Conservation (phyloP, 2,329 filamentous ascomycete genomes). For the Cladorrhinum sp. region DNA sequence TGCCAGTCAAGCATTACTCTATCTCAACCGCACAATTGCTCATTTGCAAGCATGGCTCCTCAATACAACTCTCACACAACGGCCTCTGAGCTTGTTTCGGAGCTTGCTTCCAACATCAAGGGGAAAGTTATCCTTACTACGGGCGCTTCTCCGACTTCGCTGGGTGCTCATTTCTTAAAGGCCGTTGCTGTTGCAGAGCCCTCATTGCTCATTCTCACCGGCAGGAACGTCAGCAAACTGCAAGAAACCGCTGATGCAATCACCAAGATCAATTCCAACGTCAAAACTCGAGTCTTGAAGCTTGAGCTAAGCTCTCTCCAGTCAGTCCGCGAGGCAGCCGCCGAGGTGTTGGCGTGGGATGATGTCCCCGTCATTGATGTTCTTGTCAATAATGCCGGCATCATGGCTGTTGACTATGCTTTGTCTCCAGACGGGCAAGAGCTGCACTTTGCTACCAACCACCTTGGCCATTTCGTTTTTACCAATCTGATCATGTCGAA, state of each 20-base stretch:
- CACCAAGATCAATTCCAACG: constrained; percentile 30
- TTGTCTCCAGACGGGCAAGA: constrained; percentile 42
- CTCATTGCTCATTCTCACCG: constrained; percentile 43
- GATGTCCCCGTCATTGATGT: constrained; percentile 38
- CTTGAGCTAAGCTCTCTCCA: constrained; percentile 42
- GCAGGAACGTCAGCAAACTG: constrained; percentile 42
- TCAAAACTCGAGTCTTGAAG: constrained; percentile 34
- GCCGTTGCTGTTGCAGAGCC: constrained; percentile 41
- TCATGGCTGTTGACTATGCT: constrained; percentile 37
- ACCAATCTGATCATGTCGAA: constrained; percentile 44
- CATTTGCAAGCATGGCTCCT: constrained; percentile 6
- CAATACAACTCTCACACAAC: constrained; percentile 17
- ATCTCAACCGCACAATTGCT: not conserved
- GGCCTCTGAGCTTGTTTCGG: constrained; percentile 10
- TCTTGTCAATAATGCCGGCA: constrained; percentile 45
- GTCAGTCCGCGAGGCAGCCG: constrained; percentile 40
- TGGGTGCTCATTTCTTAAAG: constrained; percentile 39
- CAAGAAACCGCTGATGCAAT: constrained; percentile 39
- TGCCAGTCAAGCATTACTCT: too few relatives aligned
- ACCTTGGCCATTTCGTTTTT: constrained; percentile 47
- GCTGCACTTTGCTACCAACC: constrained; percentile 44
- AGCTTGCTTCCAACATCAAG: constrained; percentile 29
- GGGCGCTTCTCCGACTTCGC: constrained; percentile 39
- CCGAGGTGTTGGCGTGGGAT: constrained; percentile 32
- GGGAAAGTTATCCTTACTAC: constrained; percentile 42